These are phyloP conservation scores for Malus fusca DNA, from an alignment of 306 rosid genomes.

Conservation along the genomic window DNA sequence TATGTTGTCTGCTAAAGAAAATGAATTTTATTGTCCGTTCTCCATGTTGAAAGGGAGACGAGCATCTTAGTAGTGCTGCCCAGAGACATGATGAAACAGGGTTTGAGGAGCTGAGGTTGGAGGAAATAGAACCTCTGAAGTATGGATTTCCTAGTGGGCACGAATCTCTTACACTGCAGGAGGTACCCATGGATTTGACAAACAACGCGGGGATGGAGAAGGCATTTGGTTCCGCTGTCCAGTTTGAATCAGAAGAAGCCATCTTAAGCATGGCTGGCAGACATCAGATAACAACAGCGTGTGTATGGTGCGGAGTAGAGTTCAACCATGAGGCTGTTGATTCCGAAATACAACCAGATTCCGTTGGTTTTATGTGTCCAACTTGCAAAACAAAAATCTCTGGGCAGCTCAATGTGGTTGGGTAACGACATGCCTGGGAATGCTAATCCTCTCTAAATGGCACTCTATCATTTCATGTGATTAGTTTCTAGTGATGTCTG, in stretches of 20 bases:
- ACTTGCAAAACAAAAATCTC: slow-evolving; percentile 65
- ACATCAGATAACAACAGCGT: slow-evolving; percentile 44
- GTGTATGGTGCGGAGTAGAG: slow-evolving; percentile 72
- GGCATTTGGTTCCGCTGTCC: slow-evolving; percentile 35
- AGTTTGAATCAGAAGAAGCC: slow-evolving; percentile 44
- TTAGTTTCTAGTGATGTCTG: not conserved
- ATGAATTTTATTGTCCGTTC: slow-evolving; percentile 2
- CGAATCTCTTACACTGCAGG: slow-evolving; percentile 39
- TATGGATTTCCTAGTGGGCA: slow-evolving; percentile 29
- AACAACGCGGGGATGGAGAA: slow-evolving; percentile 28
- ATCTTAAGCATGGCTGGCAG: slow-evolving; percentile 38
- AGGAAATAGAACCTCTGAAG: slow-evolving; percentile 38
- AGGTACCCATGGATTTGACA: slow-evolving; percentile 33
- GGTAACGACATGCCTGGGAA: not conserved
- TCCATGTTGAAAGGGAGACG: slow-evolving; percentile 32
- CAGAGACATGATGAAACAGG: slow-evolving; percentile 25
- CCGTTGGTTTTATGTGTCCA: slow-evolving; percentile 79
- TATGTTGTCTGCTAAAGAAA: not conserved
- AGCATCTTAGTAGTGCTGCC: slow-evolving; percentile 14
- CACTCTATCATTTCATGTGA: not conserved
- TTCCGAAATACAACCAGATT: slow-evolving; percentile 62
- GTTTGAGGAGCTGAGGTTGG: slow-evolving; percentile 37
- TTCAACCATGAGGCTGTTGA: slow-evolving; percentile 52
- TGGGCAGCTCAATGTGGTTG: slow-evolving; percentile 3
- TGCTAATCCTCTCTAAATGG: not conserved